Base-by-base conservation (phyloP, 306 rosid species). In the Cucumis melo region DNA sequence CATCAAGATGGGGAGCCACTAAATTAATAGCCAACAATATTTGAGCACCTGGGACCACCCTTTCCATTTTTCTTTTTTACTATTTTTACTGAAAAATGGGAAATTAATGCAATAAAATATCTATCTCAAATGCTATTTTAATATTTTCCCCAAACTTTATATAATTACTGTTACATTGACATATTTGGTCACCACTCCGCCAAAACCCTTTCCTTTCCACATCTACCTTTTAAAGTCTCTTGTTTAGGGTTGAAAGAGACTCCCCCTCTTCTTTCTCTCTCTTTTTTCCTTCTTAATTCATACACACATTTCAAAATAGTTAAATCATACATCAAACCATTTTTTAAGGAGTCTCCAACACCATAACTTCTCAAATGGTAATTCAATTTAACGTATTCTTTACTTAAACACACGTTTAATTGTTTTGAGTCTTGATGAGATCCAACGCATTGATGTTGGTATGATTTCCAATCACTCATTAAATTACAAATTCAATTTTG, bases 91-190 rank as follows among this genome's bases (percentile, higher is more conserved):
- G 53, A 39, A 65, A 17, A 15, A 46, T 70, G 74, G 75, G 41
- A 48, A 46, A n/a, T n/a, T n/a, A n/a, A 46, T 67, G 23, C 12
- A 41, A 21, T 67, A 67, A 71, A 68, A 20, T 46, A n/a, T n/a
- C n/a, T n/a, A 10, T 44, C 10, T 19, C 8, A 36, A 36, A 36
- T 36, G 19, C 24, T 67, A 39, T 42, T 67, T 42, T 41, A 68
- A 9, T 70, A 2, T 39, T 4, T 23, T 16, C 10, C 5, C 34
- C n/a, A 68, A 68, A 68, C 56, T 70, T 70, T 68, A 21, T 23
- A 68, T 27, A 23, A 3, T 68, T 7, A 71, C 76, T 48, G 59
- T 71, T 71, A 71, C 75, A 71, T 71, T 71, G 42, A 71, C 41
- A 8, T 7, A 46, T 48, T 23, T 68, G 36, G 56, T 67, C 54